Conservation (phyloP, 31 red algal species). For the Endocladia muricata region DNA sequence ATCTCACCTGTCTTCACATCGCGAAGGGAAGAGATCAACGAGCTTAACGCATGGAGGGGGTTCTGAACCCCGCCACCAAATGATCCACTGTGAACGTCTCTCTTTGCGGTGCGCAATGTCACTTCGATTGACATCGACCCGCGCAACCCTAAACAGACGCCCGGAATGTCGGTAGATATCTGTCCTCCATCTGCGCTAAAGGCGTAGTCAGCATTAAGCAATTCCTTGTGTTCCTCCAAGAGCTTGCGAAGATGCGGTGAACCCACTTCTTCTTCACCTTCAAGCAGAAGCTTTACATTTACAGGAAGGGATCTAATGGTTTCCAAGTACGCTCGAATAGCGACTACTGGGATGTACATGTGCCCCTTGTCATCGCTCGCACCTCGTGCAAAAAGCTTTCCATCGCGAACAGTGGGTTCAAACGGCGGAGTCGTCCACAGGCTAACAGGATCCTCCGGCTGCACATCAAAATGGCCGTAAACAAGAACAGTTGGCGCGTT, state of each 20-base stretch:
- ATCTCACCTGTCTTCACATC: conserved; percentile 46
- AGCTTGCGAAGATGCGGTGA: conserved; percentile 55
- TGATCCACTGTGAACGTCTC: conserved; percentile 78
- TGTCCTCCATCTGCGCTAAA: conserved; percentile 78
- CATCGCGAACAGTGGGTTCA: conserved; percentile 63
- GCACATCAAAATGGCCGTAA: conserved; percentile 94
- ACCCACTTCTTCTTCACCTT: conserved; percentile 94
- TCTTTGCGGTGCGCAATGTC: conserved; percentile 30
- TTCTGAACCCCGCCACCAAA: conserved; percentile 89
- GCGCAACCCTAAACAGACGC: conserved; percentile 61
- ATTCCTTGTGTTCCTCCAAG: conserved; percentile 21
- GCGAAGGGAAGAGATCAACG: conserved; percentile 54
- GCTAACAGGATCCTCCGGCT: conserved; percentile 76
- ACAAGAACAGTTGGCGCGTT: conserved; percentile 72
- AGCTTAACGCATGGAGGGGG: conserved; percentile 61
- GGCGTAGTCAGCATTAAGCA: conserved; percentile 45
- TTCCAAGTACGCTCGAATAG: conserved; percentile 43
- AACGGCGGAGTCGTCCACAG: conserved; percentile 82
- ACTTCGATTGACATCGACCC: conserved; percentile 61
- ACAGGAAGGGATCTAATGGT: conserved; percentile 54
- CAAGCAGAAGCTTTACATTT: conserved; percentile 81
- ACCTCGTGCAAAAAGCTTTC: conserved; percentile 76
- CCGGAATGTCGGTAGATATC: conserved; percentile 38
- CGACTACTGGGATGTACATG: conserved; percentile 50
- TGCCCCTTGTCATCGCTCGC: conserved; percentile 94